These are phyloP conservation scores for Capsella bursapastoris DNA, from an alignment of 345 rosid genomes.

Conservation along the genomic window DNA sequence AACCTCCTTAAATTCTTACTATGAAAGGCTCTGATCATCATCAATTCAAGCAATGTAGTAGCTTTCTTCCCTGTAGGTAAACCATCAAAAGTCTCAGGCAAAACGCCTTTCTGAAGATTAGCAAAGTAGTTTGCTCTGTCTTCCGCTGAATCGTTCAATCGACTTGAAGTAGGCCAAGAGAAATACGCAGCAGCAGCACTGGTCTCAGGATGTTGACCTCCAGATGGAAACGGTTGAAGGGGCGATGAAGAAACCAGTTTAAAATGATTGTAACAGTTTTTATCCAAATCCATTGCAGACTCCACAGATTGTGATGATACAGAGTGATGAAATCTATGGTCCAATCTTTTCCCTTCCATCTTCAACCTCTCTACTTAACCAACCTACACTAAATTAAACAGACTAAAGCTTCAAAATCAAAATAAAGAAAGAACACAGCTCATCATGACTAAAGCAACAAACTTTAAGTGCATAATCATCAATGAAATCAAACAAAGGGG, in stretches of 20 bases:
- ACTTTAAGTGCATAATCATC: background rate
- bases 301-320: conserved; percentile 68
- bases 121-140: conserved; percentile 76
- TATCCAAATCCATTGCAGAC: conserved; percentile 68
- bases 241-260: conserved; percentile 59
- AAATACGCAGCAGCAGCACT: conserved; percentile 72
- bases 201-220: conserved; percentile 75
- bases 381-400: conserved; percentile 18
- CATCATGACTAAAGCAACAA: conserved; percentile 1
- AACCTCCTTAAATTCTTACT: conserved; percentile 76
- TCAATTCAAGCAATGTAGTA: conserved; percentile 71
- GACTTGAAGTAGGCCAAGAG: conserved; percentile 79
- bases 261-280: conserved; percentile 53
- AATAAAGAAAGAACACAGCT: background rate
- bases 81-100: conserved; percentile 67
- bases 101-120: conserved; percentile 76
- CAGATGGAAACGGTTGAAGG: conserved; percentile 69
- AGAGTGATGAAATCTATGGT: conserved; percentile 53
- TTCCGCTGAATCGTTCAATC: conserved; percentile 66
- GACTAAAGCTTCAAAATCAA: background rate
- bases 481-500: background rate
- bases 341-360: conserved; percentile 60
- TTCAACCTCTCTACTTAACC: conserved; percentile 7
- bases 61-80: conserved; percentile 76
- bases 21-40: conserved; percentile 85